A percentile compares a stretch with the other conserved stretches of the same genome.
Conservation (phyloP, 2,329 filamentous ascomycete genomes). For the Camillea tinctor region DNA sequence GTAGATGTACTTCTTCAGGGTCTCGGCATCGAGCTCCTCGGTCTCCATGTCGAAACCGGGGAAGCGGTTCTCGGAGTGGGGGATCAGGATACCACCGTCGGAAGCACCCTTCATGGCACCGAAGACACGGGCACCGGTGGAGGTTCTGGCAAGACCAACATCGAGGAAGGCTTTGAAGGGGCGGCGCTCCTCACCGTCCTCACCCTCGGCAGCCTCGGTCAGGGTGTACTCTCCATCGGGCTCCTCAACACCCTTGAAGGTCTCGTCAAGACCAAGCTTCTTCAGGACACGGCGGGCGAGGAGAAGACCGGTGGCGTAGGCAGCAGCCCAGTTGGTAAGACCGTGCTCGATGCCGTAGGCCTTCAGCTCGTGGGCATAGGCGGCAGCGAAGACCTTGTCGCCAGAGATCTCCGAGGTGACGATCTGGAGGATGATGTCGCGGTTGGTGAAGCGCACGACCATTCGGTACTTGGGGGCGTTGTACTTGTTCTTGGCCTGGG, state of each 20-base stretch:
- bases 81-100: conserved; percentile 93
- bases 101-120: conserved; percentile 99
- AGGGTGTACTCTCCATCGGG: conserved; percentile 92
- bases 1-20: conserved; percentile 98
- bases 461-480: conserved; percentile 99
- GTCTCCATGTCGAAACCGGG: conserved; percentile 95
- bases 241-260: conserved; percentile 96
- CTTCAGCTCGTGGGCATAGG: conserved; percentile 97
- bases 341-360: conserved; percentile 97
- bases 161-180: conserved; percentile 99
- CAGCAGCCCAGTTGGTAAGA: conserved; percentile 99
- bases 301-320: conserved; percentile 94
- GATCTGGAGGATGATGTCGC: conserved; percentile 98
- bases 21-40: conserved; percentile 97
- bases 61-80: conserved; percentile 99
- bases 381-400: conserved; percentile 92
- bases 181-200: conserved; percentile 86
- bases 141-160: conserved; percentile 95
- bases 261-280: conserved; percentile 94
- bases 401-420: conserved; percentile 93
- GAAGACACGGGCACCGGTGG: conserved; percentile 97
- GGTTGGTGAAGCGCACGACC: conserved; percentile 99
- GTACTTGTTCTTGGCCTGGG: conserved; percentile 99
- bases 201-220: conserved; percentile 84
- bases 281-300: conserved; percentile 93